Conservation (phyloP, 768 basidiomycete genomes). For the Rhizopogon vesiculosus region DNA sequence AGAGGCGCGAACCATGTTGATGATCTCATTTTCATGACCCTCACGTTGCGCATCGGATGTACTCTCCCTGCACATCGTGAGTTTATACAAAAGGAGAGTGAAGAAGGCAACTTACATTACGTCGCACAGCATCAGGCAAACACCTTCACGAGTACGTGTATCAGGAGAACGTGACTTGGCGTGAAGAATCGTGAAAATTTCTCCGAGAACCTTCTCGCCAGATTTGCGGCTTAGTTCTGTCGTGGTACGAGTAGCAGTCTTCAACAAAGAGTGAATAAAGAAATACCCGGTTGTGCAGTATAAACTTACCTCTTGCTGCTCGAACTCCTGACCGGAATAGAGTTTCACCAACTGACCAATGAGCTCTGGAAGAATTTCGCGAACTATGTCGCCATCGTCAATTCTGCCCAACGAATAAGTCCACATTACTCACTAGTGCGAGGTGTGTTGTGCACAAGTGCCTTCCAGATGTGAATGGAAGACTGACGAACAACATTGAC, state of each 20-base stretch:
- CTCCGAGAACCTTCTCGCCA: slow-evolving; percentile 84
- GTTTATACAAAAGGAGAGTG: neutral
- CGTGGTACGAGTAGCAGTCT: slow-evolving; percentile 88
- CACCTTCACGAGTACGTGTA: slow-evolving; percentile 70
- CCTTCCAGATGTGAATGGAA: slow-evolving; percentile 97
- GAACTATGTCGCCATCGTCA: slow-evolving; percentile 41
- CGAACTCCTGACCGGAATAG: slow-evolving; percentile 72
- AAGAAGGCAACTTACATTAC: slow-evolving; percentile 58
- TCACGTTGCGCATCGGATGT: slow-evolving; percentile 81
- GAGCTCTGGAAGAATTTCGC: slow-evolving; percentile 88
- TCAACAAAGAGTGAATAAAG: slow-evolving; percentile 4
- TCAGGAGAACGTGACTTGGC: slow-evolving; percentile 58
- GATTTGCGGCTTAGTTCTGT: slow-evolving; percentile 92
- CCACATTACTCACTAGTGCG: slow-evolving; percentile 60
- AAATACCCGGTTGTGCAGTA: neutral
- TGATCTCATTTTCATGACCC: slow-evolving; percentile 85
- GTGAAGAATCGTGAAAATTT: slow-evolving; percentile 78
- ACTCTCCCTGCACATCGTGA: slow-evolving; percentile 54
- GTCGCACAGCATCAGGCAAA: slow-evolving; percentile 83
- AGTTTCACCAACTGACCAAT: slow-evolving; percentile 72
- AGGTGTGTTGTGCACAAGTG: slow-evolving; percentile 91
- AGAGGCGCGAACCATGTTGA: slow-evolving; percentile 75
- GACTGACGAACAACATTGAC: slow-evolving; percentile 87
- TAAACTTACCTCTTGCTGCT: slow-evolving; percentile 79
- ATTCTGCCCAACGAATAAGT: neutral